phyloP scores from a whole-genome alignment of 2,329 filamentous ascomycete genomes.

The Aureobasidium sp. region DNA sequence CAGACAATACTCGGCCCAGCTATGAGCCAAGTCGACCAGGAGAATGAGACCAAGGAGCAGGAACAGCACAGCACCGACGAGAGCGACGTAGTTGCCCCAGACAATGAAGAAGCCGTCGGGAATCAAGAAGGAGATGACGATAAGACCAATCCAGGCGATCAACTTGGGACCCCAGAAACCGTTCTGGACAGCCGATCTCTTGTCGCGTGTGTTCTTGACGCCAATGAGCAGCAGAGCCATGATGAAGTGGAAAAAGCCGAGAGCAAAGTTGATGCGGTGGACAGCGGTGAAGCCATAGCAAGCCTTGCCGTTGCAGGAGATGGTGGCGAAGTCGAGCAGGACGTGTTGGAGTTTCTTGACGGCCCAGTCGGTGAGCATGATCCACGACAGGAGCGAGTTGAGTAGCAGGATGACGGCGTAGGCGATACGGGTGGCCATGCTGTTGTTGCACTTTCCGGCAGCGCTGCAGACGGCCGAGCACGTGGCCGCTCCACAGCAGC shows the following conservation, averaged over 20 bases:
- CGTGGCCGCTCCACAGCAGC: slow-evolving; percentile 92
- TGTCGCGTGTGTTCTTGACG: slow-evolving; percentile 77
- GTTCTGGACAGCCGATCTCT: slow-evolving; percentile 83
- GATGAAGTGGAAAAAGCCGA: slow-evolving; percentile 86
- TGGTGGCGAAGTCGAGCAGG: slow-evolving; percentile 91
- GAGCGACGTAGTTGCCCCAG: slow-evolving; percentile 90
- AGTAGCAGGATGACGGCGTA: slow-evolving; percentile 75
- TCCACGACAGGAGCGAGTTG: slow-evolving; percentile 96
- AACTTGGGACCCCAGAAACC: slow-evolving; percentile 99
- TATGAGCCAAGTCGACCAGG: slow-evolving; percentile 88
- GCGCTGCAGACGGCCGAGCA: slow-evolving; percentile 93
- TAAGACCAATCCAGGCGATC: slow-evolving; percentile 74
- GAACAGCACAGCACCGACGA: slow-evolving; percentile 85
- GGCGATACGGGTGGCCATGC: slow-evolving; percentile 92
- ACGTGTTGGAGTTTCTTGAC: slow-evolving; percentile 90
- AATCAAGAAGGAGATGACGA: slow-evolving; percentile 90
- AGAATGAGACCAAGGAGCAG: slow-evolving; percentile 85
- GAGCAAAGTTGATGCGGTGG: slow-evolving; percentile 94
- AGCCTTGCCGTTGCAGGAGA: slow-evolving; percentile 80
- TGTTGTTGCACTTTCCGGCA: slow-evolving; percentile 95
- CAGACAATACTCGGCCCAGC: slow-evolving; percentile 94
- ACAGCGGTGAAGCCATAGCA: slow-evolving; percentile 96
- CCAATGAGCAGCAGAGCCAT: slow-evolving; percentile 78
- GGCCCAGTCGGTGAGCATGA: slow-evolving; percentile 98
- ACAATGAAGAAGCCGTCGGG: slow-evolving; percentile 90